Evolutionary conservation across 1,284 basidiomycete species (phyloP).

Genomic region (Pseudozyma thailandica): DNA sequence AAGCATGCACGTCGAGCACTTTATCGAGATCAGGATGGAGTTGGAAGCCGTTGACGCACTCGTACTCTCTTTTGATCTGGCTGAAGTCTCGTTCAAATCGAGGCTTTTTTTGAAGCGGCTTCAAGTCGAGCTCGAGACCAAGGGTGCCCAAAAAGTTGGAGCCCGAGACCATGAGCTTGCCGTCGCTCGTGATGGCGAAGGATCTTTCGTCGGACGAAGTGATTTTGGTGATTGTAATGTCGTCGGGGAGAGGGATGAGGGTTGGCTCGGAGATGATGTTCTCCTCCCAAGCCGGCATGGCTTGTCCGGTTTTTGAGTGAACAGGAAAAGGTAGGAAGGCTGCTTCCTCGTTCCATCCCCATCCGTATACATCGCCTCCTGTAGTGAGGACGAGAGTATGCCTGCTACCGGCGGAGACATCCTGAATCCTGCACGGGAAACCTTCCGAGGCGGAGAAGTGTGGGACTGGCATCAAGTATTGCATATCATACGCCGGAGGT

Average conservation of each 20-base stretch:
- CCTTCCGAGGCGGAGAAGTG: conserved; percentile 10
- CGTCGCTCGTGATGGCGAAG: conserved; percentile 1
- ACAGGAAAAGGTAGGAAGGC: conserved; percentile 8
- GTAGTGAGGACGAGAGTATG: conserved; percentile 25
- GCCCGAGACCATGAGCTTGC: conserved; percentile 12
- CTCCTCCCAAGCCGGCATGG: background rate
- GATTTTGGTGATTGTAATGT: background rate
- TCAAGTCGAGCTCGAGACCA: background rate
- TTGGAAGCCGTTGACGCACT: conserved; percentile 29
- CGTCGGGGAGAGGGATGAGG: background rate
- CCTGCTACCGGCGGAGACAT: conserved; percentile 9
- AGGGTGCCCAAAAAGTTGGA: conserved; percentile 17
- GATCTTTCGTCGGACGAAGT: conserved; percentile 7
- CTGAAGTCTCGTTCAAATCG: conserved; percentile 26
- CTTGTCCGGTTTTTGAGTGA: background rate
- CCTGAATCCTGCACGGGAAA: background rate
- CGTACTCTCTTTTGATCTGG: conserved; percentile 23
- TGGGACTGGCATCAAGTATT: conserved; percentile 19
- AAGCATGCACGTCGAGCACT: conserved; percentile 20
- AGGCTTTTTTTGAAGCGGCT: conserved; percentile 1
- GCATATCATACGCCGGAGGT: conserved; percentile 4
- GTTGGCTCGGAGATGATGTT: conserved; percentile 21
- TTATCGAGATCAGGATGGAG: conserved; percentile 2
- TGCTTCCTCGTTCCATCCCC: conserved; percentile 45
- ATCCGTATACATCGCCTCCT: conserved; percentile 31